Conservation (phyloP, 768 basidiomycete species). For the Lentinula detonsa region DNA sequence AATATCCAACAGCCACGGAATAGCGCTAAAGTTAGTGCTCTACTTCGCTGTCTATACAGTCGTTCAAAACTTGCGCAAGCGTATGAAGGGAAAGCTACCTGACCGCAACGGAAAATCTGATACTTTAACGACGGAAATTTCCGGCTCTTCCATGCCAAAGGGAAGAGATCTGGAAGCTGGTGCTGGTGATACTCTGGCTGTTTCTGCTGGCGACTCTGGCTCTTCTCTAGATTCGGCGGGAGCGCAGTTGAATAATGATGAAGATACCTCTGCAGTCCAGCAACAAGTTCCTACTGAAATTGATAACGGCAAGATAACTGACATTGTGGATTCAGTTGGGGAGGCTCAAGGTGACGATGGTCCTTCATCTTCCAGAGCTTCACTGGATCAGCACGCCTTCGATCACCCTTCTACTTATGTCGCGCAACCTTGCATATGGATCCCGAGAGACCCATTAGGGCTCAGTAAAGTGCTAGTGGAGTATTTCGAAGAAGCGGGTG, state of each 20-base stretch:
- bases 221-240: not conserved
- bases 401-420: constrained; percentile 43
- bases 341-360: constrained; percentile 18
- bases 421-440: constrained; percentile 41
- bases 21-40: not conserved
- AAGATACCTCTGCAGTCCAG: constrained; percentile 23
- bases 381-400: constrained; percentile 36
- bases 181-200: not conserved
- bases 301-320: not conserved
- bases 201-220: not conserved
- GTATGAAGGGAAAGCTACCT: constrained; percentile 15
- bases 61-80: constrained; percentile 28
- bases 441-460: constrained; percentile 36
- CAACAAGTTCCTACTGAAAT: constrained; percentile 11
- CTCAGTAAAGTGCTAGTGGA: constrained; percentile 30
- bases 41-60: constrained; percentile 14
- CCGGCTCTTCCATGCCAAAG: constrained; percentile 9
- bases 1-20: no score
- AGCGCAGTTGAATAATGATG: not conserved
- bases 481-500: constrained; percentile 31
- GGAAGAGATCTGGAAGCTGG: constrained; percentile 2
- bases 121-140: constrained; percentile 22
- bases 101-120: constrained; percentile 23
- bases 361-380: not conserved
- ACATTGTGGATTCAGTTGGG: constrained; percentile 2